Evolutionary conservation across 345 rosid genomes (phyloP), one percentile per base, ranked within the genome.

Genomic region (Moringa oleifera): DNA sequence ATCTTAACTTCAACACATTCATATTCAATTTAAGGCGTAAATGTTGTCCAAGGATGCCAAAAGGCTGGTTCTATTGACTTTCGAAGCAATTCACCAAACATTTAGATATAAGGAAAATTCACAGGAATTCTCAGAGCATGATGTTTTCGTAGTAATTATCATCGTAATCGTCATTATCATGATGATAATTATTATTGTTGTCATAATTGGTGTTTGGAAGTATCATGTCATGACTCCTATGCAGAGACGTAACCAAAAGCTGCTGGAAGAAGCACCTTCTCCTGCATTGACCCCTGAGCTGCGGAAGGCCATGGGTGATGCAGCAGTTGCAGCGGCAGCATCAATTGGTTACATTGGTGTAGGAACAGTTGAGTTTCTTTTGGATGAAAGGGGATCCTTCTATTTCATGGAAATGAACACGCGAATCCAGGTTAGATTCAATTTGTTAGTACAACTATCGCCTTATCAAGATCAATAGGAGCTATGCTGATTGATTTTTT

Each of bases 401-500:
- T 94, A 88, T 77, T 94, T 94, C 82, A 94, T 94, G 99, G 99
- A 94, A 86, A 94, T 94, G 99, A 94, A 90, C 74, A 90, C 99
- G 62, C 83, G 99, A 73, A 90, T 94, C 72, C 99, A 94, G 99
- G 99, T 90, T 53, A 21, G 63, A 53, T 22, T 20, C 22, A 51
- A 20, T 51, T 51, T 51, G 6, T 20, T 19, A 1, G 20, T 19
- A 18, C 4, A 51, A 51, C 47, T 46, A 18, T 21, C 49, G 36
- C 20, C 46, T 7, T 59, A n/a, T 22, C 23, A 17, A 31, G 64
- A 23, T 50, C 63, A 18, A 49, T 59, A 36, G 51, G 36, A 55
- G 23, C 25, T 52, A 16, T 68, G 18, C 56, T 71, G 53, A 62
- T 22, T 28, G 46, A 61, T 19, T 56, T 28, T 23, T 50, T 59